Conservation (phyloP, 129 eudicot species). For the Flaveria sonorensis region DNA sequence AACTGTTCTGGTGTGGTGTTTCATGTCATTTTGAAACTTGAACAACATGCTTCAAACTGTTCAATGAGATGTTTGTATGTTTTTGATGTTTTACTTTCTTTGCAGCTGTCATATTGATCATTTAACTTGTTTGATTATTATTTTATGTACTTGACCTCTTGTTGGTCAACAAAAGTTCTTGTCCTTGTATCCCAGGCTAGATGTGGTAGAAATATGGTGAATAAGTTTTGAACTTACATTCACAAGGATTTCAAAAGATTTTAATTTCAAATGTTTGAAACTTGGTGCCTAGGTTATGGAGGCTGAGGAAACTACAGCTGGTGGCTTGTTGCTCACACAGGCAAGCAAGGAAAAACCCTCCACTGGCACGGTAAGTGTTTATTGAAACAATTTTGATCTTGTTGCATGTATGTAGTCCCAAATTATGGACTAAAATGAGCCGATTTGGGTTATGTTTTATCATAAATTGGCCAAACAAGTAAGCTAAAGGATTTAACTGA, state of each 20-base stretch:
- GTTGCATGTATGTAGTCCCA: neutral
- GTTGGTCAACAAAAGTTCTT: neutral
- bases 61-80: no score
- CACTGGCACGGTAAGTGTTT: conserved; percentile 66
- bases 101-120: neutral
- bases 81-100: no score
- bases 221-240: neutral
- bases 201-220: neutral
- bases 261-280: neutral
- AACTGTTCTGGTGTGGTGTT: neutral
- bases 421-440: neutral
- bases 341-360: conserved; percentile 80
- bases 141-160: neutral
- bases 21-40: neutral
- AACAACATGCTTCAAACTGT: no score
- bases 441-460: neutral
- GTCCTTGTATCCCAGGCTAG: neutral
- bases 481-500: neutral
- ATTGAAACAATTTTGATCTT: neutral
- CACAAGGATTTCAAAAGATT: neutral
- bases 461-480: neutral
- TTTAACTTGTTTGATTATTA: neutral
- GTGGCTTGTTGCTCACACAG: conserved; percentile 72
- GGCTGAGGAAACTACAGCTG: conserved; percentile 79
- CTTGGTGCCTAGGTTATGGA: conserved; percentile 51